Evolutionary conservation across 208 protist species (phyloP).

Genomic region (Leishmania gerbilli): DNA sequence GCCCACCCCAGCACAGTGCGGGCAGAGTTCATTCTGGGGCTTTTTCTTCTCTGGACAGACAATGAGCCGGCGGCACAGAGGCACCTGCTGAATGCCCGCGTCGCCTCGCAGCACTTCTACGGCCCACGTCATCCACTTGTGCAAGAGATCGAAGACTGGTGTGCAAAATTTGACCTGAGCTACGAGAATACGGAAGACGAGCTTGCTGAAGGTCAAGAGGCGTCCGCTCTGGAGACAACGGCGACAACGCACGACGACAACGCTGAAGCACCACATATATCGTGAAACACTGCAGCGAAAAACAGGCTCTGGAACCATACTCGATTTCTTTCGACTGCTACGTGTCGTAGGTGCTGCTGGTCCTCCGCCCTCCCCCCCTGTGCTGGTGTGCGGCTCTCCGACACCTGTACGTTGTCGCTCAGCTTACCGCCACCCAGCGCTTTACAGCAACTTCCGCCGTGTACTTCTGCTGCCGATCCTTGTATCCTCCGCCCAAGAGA

Average conservation of each 20-base stretch:
- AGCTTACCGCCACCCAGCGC: background rate
- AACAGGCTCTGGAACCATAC: background rate
- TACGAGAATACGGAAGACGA: constrained; percentile 16
- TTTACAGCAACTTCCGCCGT: background rate
- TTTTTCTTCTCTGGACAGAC: constrained; percentile 85
- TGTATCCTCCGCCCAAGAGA: background rate
- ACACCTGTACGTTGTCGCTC: background rate
- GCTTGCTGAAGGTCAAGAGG: constrained; percentile 7
- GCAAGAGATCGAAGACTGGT: constrained; percentile 79
- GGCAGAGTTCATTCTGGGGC: constrained; percentile 75
- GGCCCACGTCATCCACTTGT: constrained; percentile 81
- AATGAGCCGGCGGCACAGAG: constrained; percentile 54
- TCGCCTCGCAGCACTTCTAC: constrained; percentile 67
- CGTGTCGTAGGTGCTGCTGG: background rate
- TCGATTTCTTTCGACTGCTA: no score
- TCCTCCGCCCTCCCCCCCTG: background rate
- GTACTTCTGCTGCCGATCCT: background rate
- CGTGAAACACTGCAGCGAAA: background rate
- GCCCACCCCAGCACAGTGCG: constrained; percentile 69
- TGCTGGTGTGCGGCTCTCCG: background rate
- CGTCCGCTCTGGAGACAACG: background rate
- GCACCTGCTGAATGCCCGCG: constrained; percentile 49
- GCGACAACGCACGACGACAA: background rate
- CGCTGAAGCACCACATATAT: background rate
- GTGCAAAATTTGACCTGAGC: constrained; percentile 59